Base-by-base conservation (phyloP, 2,329 filamentous ascomycete species). In the Ramichloridium luteum region DNA sequence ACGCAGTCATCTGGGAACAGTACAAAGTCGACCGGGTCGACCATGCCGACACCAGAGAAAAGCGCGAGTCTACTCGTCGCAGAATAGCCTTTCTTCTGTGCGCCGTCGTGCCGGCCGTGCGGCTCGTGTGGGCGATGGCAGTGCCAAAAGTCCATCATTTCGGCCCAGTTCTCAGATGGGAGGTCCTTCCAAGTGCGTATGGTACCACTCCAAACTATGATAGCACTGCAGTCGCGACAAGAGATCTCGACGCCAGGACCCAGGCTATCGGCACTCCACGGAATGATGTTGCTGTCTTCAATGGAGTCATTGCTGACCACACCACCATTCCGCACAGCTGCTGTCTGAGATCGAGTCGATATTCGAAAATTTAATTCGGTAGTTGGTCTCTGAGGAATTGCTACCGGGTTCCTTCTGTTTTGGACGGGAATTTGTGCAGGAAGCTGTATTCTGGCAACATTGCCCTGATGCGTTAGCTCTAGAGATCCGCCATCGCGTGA, bases 141-240 rank as follows among this genome's bases (percentile, higher is more conserved):
- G 57, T 98, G 92, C 90, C 90, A 98, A 46, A 98, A 93, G 56
- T 98, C 92, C 90, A 98, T 98, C 86, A 98, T 93, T 60, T 98
- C 90, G 0, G 90, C 92, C 90, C 90, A 98, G 50, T 93, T 88
- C 47, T 93, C 85, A 50, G 85, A 93, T 0, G 90, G 90, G 12
- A 98, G 62, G 50, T 98, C 85, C 58, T 88, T 93, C 88, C 90
- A 98, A 22, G 60, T 56, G 23, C 56, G 59, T 5, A 60, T 33
- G 73, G 61, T 31, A 22, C 46, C 40, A 13, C 35, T 38, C 9
- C 25, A 18, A 10, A 56, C 34, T 3, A 58, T 12, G 5, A 47
- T 34, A 12, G 40, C 30, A 9, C 37, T 27, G 35, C 54, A 57
- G 2, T 30, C 27, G 12, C 35, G 36, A 34, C 56, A 59, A 13